Conservation (phyloP, 108 stramenopile species). For the Aurantiochytrium sp. region DNA sequence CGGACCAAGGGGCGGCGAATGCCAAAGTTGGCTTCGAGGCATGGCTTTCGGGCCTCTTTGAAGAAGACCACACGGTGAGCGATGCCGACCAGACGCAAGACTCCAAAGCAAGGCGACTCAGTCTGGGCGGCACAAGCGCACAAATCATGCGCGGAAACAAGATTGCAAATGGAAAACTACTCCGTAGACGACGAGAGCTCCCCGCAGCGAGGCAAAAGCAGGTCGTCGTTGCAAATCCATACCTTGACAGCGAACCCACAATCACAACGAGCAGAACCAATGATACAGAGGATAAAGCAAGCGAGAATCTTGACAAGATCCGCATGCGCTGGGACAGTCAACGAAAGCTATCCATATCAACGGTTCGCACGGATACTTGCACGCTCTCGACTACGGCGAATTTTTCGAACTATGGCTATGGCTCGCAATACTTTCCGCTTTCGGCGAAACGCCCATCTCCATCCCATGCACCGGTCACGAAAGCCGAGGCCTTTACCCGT, state of each 20-base stretch:
- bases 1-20: background rate
- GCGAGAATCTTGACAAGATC: background rate
- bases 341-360: background rate
- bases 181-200: background rate
- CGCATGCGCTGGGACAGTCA: background rate
- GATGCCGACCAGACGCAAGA: background rate
- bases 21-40: background rate
- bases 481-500: background rate
- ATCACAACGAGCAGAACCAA: background rate
- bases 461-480: no score
- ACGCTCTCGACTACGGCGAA: background rate
- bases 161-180: slow-evolving; percentile 1
- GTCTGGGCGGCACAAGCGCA: background rate
- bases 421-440: background rate
- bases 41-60: background rate
- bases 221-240: background rate
- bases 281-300: background rate
- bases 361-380: background rate
- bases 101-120: background rate
- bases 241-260: background rate
- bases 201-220: background rate
- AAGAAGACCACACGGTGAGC: background rate
- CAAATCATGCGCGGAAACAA: background rate
- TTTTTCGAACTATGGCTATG: background rate
- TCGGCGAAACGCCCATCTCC: no score